Evolutionary conservation across 2,329 filamentous ascomycete genomes (phyloP).

Genomic region (Aspergillus japonicus): DNA sequence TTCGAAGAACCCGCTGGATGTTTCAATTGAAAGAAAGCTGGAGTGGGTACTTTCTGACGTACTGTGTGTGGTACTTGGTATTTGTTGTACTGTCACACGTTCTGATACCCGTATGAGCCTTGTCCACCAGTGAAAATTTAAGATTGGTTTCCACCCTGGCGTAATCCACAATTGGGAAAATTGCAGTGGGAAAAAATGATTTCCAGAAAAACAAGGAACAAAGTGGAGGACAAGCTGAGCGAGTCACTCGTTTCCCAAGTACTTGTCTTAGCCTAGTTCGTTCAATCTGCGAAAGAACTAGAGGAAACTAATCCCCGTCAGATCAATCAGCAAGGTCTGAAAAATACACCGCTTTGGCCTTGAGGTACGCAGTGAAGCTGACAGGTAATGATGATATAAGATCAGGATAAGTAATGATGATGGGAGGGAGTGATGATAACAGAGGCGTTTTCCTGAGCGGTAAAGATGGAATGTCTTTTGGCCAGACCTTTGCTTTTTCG

Average conservation of each 20-base stretch:
- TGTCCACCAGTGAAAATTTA: background rate
- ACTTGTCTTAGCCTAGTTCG: background rate
- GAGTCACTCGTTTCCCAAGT: background rate
- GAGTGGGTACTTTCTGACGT: conserved; percentile 22
- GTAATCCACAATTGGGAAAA: background rate
- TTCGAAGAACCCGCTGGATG: conserved; percentile 27
- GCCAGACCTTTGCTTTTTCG: background rate
- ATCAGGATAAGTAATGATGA: conserved; percentile 8
- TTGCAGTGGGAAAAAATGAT: background rate
- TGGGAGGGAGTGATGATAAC: conserved; percentile 14
- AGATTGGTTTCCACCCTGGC: background rate
- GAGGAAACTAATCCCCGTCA: background rate
- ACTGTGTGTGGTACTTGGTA: conserved; percentile 7
- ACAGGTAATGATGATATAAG: conserved; percentile 23
- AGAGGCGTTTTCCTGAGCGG: conserved; percentile 7
- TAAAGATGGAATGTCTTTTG: background rate
- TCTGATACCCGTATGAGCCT: conserved; percentile 8
- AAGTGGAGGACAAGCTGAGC: background rate
- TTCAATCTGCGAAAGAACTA: background rate
- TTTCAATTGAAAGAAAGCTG: conserved; percentile 28
- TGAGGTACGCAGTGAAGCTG: conserved; percentile 7
- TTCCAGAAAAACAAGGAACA: background rate
- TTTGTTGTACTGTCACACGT: conserved; percentile 11
- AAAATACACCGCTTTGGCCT: conserved; percentile 9
- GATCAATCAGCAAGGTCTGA: conserved; percentile 6